Conservation (phyloP, 177 flowering plant species). For the Vitis hybrid region DNA sequence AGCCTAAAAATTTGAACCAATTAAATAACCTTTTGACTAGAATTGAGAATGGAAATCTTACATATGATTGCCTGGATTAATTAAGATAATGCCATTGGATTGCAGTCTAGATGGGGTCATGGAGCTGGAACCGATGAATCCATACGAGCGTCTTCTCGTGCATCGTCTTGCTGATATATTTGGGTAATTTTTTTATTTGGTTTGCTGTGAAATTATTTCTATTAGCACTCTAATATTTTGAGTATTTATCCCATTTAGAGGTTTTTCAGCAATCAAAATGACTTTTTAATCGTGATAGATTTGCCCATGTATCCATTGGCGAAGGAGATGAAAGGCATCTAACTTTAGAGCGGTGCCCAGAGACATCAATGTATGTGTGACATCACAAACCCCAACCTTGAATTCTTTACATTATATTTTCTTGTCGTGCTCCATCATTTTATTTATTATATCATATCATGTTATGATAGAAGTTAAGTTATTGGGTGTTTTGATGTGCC, state of each 20-base stretch:
- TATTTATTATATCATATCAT: no score
- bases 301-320: slow-evolving; percentile 87
- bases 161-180: slow-evolving; percentile 97
- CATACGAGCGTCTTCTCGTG: slow-evolving; percentile 82
- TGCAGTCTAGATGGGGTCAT: slow-evolving; percentile 70
- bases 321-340: slow-evolving; percentile 91
- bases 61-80: not conserved
- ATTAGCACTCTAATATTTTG: not conserved
- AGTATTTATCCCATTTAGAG: not conserved
- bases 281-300: slow-evolving; percentile 39
- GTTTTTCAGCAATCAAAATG: not conserved
- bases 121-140: slow-evolving; percentile 82
- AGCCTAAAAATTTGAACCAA: no score
- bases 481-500: no score
- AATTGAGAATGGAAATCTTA: not conserved
- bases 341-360: slow-evolving; percentile 70
- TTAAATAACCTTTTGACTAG: not conserved
- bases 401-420: not conserved
- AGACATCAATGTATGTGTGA: slow-evolving; percentile 71
- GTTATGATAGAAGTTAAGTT: no score
- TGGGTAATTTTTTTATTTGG: slow-evolving; percentile 44
- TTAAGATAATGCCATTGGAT: slow-evolving; percentile 1
- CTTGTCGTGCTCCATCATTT: not conserved
- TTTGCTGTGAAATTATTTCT: no score
- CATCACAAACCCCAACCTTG: not conserved